Evolutionary conservation across 2,329 filamentous ascomycete species (phyloP).

Genomic region (Colletotrichum horii): DNA sequence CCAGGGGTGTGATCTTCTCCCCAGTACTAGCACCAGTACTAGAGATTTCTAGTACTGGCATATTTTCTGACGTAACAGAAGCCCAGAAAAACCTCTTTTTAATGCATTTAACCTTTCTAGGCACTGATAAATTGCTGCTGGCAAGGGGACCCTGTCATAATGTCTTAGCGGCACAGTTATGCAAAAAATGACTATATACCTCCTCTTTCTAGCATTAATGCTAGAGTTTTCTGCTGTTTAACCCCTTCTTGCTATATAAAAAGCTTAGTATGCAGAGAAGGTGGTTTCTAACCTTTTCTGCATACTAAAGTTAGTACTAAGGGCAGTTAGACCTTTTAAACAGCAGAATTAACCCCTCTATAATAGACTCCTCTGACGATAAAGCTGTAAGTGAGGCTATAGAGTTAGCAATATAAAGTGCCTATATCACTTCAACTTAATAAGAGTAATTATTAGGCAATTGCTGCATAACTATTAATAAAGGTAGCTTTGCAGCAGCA

Average conservation of each 20-base stretch:
- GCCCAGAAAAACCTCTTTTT: background rate
- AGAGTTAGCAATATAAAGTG: background rate
- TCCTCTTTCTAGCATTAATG: background rate
- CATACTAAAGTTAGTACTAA: background rate
- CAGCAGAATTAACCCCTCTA: background rate
- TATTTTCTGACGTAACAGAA: background rate
- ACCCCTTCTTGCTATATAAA: background rate
- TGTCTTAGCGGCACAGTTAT: background rate
- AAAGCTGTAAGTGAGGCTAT: background rate
- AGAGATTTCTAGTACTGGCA: background rate
- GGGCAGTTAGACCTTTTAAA: background rate
- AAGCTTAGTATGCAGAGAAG: background rate
- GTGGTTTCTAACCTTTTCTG: background rate
- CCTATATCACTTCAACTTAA: background rate
- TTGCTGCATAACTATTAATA: background rate
- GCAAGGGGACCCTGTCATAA: background rate
- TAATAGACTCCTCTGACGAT: background rate
- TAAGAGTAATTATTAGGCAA: background rate
- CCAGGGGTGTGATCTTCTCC: background rate
- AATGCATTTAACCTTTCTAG: background rate
- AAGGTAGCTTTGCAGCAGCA: background rate
- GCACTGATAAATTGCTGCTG: background rate
- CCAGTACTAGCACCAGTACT: background rate
- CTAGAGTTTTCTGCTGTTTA: background rate
- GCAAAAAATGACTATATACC: background rate